These are phyloP conservation scores for Diaporthe aspalathi DNA, from an alignment of 2,329 filamentous ascomycete genomes.

Conservation along the genomic window DNA sequence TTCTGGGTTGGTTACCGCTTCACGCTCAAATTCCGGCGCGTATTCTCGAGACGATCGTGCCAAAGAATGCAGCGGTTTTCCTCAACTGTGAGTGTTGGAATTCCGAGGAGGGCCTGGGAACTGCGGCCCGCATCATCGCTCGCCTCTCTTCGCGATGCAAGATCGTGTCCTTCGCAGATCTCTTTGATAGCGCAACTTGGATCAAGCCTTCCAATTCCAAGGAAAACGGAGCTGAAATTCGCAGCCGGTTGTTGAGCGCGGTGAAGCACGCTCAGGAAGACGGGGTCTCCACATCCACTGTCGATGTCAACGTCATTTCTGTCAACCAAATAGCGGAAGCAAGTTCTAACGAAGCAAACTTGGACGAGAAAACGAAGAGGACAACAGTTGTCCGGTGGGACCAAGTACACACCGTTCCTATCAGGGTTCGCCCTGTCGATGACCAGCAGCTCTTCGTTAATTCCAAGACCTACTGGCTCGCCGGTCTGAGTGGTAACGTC, in stretches of 20 bases:
- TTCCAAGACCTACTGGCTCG: slow-evolving; percentile 49
- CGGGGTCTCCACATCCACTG: background rate
- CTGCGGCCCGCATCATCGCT: background rate
- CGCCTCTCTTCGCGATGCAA: background rate
- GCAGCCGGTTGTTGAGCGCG: background rate
- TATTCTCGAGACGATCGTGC: background rate
- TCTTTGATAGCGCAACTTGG: background rate
- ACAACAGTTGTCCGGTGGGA: slow-evolving; percentile 4
- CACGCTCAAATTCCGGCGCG: background rate
- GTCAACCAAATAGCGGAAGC: background rate
- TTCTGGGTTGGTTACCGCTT: background rate
- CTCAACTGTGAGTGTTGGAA: background rate
- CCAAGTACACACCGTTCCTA: background rate
- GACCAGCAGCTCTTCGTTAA: background rate
- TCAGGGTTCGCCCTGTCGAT: slow-evolving; percentile 1
- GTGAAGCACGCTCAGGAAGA: background rate
- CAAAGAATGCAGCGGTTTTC: background rate
- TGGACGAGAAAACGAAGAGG: background rate
- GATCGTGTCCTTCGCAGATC: background rate
- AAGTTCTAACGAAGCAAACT: background rate
- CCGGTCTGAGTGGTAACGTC: slow-evolving; percentile 48
- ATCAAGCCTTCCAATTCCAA: background rate
- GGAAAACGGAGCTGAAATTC: background rate
- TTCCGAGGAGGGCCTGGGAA: background rate
- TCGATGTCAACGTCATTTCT: background rate